Evolutionary conservation across 2,329 filamentous ascomycete genomes (phyloP), one percentile per base, ranked within the genome.

Genomic region (Aspergillus sp.): DNA sequence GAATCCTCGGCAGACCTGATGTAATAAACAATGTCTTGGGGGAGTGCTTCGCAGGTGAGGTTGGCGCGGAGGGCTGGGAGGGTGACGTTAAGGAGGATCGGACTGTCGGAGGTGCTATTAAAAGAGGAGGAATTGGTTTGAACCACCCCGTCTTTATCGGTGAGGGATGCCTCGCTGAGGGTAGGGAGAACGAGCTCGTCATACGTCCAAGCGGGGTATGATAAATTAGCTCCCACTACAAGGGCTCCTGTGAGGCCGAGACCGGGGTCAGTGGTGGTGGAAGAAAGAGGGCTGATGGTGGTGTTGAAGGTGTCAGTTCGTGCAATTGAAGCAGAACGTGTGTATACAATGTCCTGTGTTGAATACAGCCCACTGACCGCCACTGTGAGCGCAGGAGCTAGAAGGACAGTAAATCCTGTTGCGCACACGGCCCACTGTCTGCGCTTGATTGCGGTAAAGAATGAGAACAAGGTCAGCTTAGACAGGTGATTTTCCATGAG

Each of bases 371-470:
- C 63, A 15, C 61, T 60, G 38, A 64, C 63, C 13, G 55, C 55
- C 39, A 64, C 63, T 7, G 65, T 63, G 25, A 63, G 59, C 12
- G 61, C 52, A 5, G 62, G 54, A 2, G 60, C 63, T 9, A 67
- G 55, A 36, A 67, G 50, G 6, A 67, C 49, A 0, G 66, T 52
- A 17, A 60, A 12, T 13, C 60, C 60, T 13, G 64, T 58, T 19
- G 65, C 61, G 61, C 52, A 55, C 50, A 66, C 43, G 63, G 64
- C 9, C 45, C 41, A 41, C 66, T 66, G 39, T 39, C n/a, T 13
- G 5, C 47, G 23, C 17, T 25, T 17, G 25, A 68, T 48, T 0
- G 76, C 78, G 9, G 82, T 88, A 76, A 87, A 87, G 62, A 81
- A 82, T 61, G 83, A 79, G 3, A 87, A 85, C 59, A 77, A 79